Evolutionary conservation across 1,284 basidiomycete genomes (phyloP).

Genomic region (Athelia sp.): DNA sequence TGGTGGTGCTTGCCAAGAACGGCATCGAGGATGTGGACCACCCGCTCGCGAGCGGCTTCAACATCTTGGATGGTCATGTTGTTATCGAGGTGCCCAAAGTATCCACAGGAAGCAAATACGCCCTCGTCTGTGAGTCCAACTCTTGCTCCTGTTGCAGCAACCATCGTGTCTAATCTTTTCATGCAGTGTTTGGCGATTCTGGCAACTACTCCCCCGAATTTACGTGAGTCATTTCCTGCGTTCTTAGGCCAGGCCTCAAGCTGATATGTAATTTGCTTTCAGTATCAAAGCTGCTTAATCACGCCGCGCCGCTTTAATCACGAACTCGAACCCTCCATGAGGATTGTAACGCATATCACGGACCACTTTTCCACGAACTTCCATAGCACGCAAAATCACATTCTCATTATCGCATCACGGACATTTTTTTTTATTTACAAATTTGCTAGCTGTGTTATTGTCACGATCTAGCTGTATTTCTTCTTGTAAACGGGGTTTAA

Average conservation of each 20-base stretch:
- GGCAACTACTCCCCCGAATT: conserved; percentile 36
- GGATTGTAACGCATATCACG: not conserved
- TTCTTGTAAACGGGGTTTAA: too few species aligned
- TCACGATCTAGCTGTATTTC: too few species aligned
- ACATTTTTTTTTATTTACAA: too few species aligned
- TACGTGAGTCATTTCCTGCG: conserved; percentile 10
- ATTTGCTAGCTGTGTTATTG: too few species aligned
- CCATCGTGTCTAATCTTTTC: not conserved
- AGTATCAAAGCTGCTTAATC: conserved; percentile 11
- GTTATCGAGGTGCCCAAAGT: conserved; percentile 31
- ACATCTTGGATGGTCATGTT: conserved; percentile 29
- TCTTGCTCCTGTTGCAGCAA: not conserved
- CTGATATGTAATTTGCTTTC: too few species aligned
- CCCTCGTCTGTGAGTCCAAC: conserved; percentile 28
- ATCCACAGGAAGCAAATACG: conserved; percentile 20
- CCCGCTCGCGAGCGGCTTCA: conserved; percentile 36
- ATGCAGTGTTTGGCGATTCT: conserved; percentile 36
- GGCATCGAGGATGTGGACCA: conserved; percentile 20
- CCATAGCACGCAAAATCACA: too few species aligned
- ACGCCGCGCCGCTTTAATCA: not conserved
- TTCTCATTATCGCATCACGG: too few species aligned
- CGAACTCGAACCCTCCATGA: not conserved
- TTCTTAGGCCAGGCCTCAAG: too few species aligned
- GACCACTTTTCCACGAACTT: too few species aligned
- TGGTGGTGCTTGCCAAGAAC: too few species aligned